Conservation (phyloP, 2,329 filamentous ascomycete genomes). For the Cladophialophora exuberans region DNA sequence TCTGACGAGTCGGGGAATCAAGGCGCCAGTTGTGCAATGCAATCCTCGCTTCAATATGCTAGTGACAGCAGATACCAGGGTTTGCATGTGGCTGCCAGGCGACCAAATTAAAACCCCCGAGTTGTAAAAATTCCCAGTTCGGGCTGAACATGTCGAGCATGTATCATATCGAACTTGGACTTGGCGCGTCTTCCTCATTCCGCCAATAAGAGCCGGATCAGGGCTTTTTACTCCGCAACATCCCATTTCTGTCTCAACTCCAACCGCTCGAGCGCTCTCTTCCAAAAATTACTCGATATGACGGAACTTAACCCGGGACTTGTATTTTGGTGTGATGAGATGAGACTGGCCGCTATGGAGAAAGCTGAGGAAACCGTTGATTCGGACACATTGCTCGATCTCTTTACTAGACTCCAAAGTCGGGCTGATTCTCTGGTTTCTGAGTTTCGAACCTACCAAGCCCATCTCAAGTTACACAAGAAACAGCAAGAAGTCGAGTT, state of each 20-base stretch:
- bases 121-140: slow-evolving; percentile 15
- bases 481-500: slow-evolving; percentile 55
- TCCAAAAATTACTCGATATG: background rate
- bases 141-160: background rate
- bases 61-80: slow-evolving; percentile 83
- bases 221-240: slow-evolving; percentile 2
- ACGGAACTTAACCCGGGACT: too few species aligned
- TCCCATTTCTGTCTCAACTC: background rate
- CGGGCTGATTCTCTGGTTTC: slow-evolving; percentile 40
- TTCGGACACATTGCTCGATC: background rate
- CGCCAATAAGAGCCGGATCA: background rate
- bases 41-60: slow-evolving; percentile 93
- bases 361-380: background rate
- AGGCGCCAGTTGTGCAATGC: slow-evolving; percentile 76
- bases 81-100: slow-evolving; percentile 73
- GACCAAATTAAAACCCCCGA: slow-evolving; percentile 32
- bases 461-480: slow-evolving; percentile 45
- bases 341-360: background rate
- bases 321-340: too few species aligned
- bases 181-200: slow-evolving; percentile 5
- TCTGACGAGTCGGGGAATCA: slow-evolving; percentile 52
- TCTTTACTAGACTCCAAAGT: slow-evolving; percentile 13
- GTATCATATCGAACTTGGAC: background rate
- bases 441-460: slow-evolving; percentile 51
- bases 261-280: background rate